Evolutionary conservation across 2,329 filamentous ascomycete genomes (phyloP), one percentile per base, ranked within the genome.

Genomic region (Aspergillus pseudonomiae): DNA sequence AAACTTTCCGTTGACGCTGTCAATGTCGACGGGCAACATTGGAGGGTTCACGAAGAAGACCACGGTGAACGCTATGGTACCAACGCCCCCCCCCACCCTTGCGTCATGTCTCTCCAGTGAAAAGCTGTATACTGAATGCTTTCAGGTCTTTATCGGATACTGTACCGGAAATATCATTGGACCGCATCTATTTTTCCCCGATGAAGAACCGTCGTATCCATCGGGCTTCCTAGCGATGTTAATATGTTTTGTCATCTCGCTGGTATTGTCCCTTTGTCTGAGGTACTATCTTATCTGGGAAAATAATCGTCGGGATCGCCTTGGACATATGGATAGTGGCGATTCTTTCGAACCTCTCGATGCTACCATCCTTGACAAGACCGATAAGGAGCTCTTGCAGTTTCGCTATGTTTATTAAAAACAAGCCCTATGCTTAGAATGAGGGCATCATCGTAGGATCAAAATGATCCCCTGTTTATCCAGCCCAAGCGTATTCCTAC

Each of bases 31-130:
- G 4, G 77, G 74, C 6, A 84, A 84, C 64, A 73, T 82, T 9
- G 81, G 79, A 4, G 82, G 82, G 0, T 82, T 83, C 60, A 82
- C 81, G 1, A 84, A 84, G 69, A 80, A 81, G 59, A 79, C 80
- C 14, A 82, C 81, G 0, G 77, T 80, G 7, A 81, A 78, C 28
- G 81, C 82, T 0, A 65, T 84, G 11, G 75, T 36, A 36, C 34
- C 14, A 36, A 36, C 34, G 11, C 21, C 1, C 21, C 21, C 10
- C 34, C 11, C 11, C n/a, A n/a, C 34, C 12, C 14, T 36, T 14
- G 11, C 4, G 14, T 36, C 34, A 36, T 36, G 11, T 14, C 34
- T 34, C 32, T 12, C 11, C 3, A 36, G 34, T 12, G 34, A 36
- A 14, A 14, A 12, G 34, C 1, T 36, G 2, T 14, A 14, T 36